These are phyloP conservation scores for Sporothrix luriei DNA, from an alignment of 2,329 filamentous ascomycete genomes.

Conservation along the genomic window DNA sequence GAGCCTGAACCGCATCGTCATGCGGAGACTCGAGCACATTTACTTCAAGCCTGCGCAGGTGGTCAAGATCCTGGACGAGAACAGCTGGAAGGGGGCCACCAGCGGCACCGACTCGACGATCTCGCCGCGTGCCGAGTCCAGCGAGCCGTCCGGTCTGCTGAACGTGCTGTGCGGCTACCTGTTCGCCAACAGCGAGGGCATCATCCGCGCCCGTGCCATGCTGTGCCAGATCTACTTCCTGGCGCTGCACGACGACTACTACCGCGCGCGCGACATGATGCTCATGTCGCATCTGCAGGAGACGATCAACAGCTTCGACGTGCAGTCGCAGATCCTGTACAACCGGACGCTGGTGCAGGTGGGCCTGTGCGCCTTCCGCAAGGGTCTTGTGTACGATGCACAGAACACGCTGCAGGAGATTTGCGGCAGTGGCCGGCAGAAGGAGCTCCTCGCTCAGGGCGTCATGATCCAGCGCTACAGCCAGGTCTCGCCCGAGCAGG, in stretches of 20 bases:
- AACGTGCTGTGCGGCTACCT: conserved; percentile 91
- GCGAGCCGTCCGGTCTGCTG: conserved; percentile 75
- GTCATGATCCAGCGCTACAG: conserved; percentile 97
- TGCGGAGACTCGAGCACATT: conserved; percentile 92
- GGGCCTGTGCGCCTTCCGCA: conserved; percentile 96
- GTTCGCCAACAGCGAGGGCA: conserved; percentile 91
- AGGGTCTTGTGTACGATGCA: conserved; percentile 93
- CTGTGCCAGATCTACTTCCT: conserved; percentile 98
- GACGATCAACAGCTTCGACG: conserved; percentile 94
- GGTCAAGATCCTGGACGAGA: conserved; percentile 89
- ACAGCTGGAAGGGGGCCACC: conserved; percentile 83
- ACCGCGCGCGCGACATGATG: conserved; percentile 97
- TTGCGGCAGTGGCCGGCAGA: conserved; percentile 94
- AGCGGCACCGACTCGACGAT: conserved; percentile 72
- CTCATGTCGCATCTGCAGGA: conserved; percentile 99
- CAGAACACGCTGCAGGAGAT: conserved; percentile 98
- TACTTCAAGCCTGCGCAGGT: conserved; percentile 99
- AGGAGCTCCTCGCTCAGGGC: conserved; percentile 95
- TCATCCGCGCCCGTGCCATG: conserved; percentile 95
- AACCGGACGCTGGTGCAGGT: conserved; percentile 98
- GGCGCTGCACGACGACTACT: conserved; percentile 96
- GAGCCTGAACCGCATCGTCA: conserved; percentile 86
- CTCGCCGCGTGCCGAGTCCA: conserved; percentile 69
- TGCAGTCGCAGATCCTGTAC: conserved; percentile 96
- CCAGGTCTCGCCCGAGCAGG: conserved; percentile 95